Percentiles rank a stretch among this genome's conserved stretches.
phyloP scores from a whole-genome alignment of 2,329 filamentous ascomycete genomes.

The Pseudofabraea citricarpa region DNA sequence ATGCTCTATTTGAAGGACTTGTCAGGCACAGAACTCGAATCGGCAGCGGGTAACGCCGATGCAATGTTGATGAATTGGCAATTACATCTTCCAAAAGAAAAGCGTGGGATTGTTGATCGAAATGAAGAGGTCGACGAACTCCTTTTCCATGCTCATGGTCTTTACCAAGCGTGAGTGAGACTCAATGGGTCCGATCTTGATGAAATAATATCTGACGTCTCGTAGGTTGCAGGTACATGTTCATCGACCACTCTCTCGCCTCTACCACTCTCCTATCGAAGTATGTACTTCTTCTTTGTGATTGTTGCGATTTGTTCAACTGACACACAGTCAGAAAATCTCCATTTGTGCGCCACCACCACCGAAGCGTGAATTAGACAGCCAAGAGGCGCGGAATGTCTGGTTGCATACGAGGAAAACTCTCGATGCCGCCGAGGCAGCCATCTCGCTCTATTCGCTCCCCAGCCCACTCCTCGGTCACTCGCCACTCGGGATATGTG shows the following conservation, averaged over 20 bases:
- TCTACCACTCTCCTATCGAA: constrained; percentile 17
- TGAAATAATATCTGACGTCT: no score
- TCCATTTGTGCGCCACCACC: constrained; percentile 16
- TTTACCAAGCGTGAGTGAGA: constrained; percentile 33
- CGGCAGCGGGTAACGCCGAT: constrained; percentile 29
- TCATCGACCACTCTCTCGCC: constrained; percentile 20
- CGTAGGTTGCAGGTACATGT: constrained; percentile 17
- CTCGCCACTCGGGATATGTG: constrained; percentile 53
- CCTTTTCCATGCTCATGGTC: constrained; percentile 31
- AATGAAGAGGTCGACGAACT: constrained; percentile 33
- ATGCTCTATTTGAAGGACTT: constrained; percentile 26
- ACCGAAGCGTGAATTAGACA: constrained; percentile 1
- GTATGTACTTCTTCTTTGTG: not conserved
- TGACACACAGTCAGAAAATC: not conserved
- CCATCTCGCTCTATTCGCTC: constrained; percentile 48
- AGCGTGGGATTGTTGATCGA: constrained; percentile 32
- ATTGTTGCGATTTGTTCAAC: not conserved
- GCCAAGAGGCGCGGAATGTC: constrained; percentile 8
- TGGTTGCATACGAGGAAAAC: constrained; percentile 53
- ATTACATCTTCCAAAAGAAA: constrained; percentile 33
- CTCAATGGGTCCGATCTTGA: no score
- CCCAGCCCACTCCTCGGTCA: constrained; percentile 50
- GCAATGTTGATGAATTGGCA: constrained; percentile 34
- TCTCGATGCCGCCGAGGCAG: constrained; percentile 51
- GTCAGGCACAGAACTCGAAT: constrained; percentile 17